phyloP scores from a whole-genome alignment of 2,329 filamentous ascomycete species.

The Colletotrichum siamense region DNA sequence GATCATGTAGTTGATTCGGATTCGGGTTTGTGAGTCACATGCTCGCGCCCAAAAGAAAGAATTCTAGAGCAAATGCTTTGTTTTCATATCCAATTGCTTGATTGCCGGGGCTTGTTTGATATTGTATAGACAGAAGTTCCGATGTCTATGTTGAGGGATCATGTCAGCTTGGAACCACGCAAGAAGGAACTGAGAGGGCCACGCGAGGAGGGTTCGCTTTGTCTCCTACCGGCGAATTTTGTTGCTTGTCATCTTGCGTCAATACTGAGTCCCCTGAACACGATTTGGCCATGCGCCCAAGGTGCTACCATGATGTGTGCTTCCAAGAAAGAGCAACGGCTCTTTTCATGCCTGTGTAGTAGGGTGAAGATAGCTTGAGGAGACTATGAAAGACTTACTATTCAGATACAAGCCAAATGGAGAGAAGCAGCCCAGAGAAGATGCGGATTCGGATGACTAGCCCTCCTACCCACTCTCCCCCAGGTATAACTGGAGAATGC shows the following conservation, averaged over 20 bases:
- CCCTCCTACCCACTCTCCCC: neutral
- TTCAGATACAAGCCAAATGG: neutral
- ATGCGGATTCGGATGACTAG: neutral
- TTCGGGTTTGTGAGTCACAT: neutral
- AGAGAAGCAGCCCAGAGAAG: neutral
- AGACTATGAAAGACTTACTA: neutral
- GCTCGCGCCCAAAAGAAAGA: rapidly evolving
- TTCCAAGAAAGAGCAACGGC: neutral
- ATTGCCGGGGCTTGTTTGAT: neutral
- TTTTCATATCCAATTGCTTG: neutral
- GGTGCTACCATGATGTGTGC: neutral
- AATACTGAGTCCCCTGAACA: neutral
- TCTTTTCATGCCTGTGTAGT: neutral
- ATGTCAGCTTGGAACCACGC: neutral
- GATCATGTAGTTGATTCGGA: neutral
- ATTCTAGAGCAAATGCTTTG: neutral
- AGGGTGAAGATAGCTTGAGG: neutral
- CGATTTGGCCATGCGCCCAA: neutral
- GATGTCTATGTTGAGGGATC: neutral
- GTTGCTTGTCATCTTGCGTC: neutral
- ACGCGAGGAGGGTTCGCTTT: neutral
- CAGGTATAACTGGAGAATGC: neutral
- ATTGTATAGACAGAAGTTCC: neutral
- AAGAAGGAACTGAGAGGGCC: neutral
- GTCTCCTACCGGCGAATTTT: neutral